Base-by-base conservation (phyloP, 257 asterid species). In the Anisodus acutangulus region DNA sequence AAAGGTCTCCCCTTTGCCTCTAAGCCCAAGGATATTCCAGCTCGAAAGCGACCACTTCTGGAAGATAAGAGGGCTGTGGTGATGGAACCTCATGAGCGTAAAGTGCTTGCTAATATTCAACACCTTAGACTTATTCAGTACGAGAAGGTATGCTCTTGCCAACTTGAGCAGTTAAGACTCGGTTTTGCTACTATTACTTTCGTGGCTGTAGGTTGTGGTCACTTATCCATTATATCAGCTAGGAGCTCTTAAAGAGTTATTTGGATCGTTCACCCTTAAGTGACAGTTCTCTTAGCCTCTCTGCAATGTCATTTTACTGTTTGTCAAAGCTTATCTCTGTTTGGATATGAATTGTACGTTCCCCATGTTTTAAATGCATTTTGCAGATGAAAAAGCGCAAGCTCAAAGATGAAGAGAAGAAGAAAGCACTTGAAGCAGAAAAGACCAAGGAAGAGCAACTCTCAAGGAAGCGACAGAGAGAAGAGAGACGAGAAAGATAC, bases 401-500 rank as follows among this genome's bases (percentile, higher is more conserved):
- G 86, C 90, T 86, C 31, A 92, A 88, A 90, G 95, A 93, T 19
- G 89, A 71, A 16, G 92, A 70, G 83, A 96, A 90, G 90, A 90
- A 85, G 90, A 93, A 96, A 91, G 88, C 76, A 43, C 88, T 67
- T 64, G 97, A 87, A 85, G 91, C 58, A 43, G 91, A 91, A 85
- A 90, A 87, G 85, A 92, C 94, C 41, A 96, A 96, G 88, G 95
- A 90, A 91, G 98, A 96, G 86, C 92, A 70, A 84, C 43, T 96
- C 64, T 90, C 94, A 0, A 96, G 90, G 76, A 96, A 92, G 91
- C 93, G 99, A 78, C 91, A 82, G 86, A 92, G 99, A 71, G 99
- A 96, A 89, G 99, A 96, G 87, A 85, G 97, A 19, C 89, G 93
- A 62, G 98, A 86, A 39, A 93, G 94, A 85, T 96, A 94, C 86